These are phyloP conservation scores for Trypanosoma avium DNA, from an alignment of 208 protist genomes.

Conservation along the genomic window DNA sequence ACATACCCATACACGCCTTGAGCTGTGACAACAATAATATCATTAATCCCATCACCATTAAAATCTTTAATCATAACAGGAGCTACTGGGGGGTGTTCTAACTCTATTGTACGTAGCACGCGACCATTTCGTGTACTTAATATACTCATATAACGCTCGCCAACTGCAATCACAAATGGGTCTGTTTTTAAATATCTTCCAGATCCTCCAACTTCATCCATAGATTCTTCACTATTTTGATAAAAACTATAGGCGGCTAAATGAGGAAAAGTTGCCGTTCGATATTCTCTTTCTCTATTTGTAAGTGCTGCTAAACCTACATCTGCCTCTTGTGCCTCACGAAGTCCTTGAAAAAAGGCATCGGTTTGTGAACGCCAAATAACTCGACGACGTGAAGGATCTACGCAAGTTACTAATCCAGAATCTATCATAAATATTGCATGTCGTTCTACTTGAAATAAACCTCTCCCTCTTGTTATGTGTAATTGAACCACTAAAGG, in stretches of 20 bases:
- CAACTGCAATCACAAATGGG: slow-evolving; percentile 83
- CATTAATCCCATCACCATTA: slow-evolving; percentile 86
- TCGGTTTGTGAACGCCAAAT: slow-evolving; percentile 79
- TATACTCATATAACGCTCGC: slow-evolving; percentile 55
- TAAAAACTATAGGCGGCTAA: slow-evolving; percentile 69
- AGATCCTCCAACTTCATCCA: slow-evolving; percentile 45
- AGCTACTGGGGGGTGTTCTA: slow-evolving; percentile 58
- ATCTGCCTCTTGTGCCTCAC: slow-evolving; percentile 36
- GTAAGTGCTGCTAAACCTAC: slow-evolving; percentile 6
- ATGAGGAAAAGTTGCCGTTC: slow-evolving; percentile 56
- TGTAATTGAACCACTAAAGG: slow-evolving; percentile 83
- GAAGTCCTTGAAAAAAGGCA: slow-evolving; percentile 38
- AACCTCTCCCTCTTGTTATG: slow-evolving; percentile 37
- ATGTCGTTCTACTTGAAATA: slow-evolving; percentile 74
- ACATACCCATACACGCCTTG: slow-evolving; percentile 74
- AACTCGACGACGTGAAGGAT: slow-evolving; percentile 70
- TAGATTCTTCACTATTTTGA: slow-evolving; percentile 42
- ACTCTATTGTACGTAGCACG: slow-evolving; percentile 51
- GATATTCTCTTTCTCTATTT: slow-evolving; percentile 26
- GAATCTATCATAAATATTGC: slow-evolving; percentile 85
- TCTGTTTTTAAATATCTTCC: slow-evolving; percentile 54
- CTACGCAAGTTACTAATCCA: slow-evolving; percentile 80
- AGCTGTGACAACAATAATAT: slow-evolving; percentile 78
- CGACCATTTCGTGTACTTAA: slow-evolving; percentile 65
- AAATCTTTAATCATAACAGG: slow-evolving; percentile 84